A percentile compares a stretch with the other conserved stretches of the same genome.
Conservation (phyloP, 108 stramenopile species). For the Pseudonitzschia multistriata region DNA sequence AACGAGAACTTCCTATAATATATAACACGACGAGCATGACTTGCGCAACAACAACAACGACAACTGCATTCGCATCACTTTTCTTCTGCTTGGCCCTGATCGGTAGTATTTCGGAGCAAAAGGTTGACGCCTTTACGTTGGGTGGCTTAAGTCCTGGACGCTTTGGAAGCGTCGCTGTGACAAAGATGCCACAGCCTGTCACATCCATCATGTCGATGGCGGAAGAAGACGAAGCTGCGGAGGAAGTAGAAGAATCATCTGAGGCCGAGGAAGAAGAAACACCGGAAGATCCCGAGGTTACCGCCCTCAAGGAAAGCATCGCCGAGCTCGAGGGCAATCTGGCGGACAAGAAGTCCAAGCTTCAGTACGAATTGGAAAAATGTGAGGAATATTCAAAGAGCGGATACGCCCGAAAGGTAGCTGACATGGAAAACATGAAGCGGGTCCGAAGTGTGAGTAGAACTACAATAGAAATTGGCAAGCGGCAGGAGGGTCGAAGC, state of each 20-base stretch:
- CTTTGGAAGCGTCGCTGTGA: too few relatives aligned
- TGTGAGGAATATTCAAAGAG: slow-evolving; percentile 68
- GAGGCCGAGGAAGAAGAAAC: neutral
- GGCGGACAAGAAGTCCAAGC: slow-evolving; percentile 48
- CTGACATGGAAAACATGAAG: slow-evolving; percentile 77
- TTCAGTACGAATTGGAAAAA: slow-evolving; percentile 42
- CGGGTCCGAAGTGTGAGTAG: slow-evolving; percentile 58
- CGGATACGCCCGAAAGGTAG: slow-evolving; percentile 81
- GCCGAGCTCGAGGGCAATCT: slow-evolving; percentile 54
- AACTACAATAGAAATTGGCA: neutral
- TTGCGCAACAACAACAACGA: too few relatives aligned
- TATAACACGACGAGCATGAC: too few relatives aligned
- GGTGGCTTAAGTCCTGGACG: too few relatives aligned
- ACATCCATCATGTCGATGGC: too few relatives aligned
- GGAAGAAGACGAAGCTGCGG: neutral
- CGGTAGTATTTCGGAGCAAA: too few relatives aligned
- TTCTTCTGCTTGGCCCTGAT: too few relatives aligned
- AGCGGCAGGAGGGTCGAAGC: too few relatives aligned
- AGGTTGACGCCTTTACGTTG: too few relatives aligned
- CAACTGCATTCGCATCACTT: too few relatives aligned
- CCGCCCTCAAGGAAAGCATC: slow-evolving; percentile 66
- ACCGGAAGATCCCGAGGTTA: slow-evolving; percentile 50
- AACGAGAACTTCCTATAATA: too few relatives aligned
- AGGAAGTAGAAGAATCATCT: neutral
- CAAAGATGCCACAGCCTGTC: too few relatives aligned